Evolutionary conservation across 2,329 filamentous ascomycete genomes (phyloP), one percentile per base, ranked within the genome.

Genomic region (Ophioceras dolichostomum): DNA sequence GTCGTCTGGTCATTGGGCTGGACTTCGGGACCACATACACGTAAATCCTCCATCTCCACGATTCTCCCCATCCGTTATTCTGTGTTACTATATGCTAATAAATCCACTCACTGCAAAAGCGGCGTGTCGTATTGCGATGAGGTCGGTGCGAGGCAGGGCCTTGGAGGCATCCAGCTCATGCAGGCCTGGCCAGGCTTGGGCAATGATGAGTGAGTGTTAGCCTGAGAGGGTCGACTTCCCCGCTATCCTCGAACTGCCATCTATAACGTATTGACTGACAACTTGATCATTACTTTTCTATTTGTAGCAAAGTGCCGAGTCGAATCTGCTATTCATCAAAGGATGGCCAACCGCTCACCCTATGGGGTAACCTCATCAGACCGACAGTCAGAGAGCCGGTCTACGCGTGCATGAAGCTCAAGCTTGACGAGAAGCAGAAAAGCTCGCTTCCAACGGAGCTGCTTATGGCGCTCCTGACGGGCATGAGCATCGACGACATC

Each of bases 351-450:
- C 17, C 29, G 10, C 17, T 10, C 3, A 35, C 41, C 6, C 14
- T 21, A 4, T 53, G 47, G 47, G 49, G 49, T 3, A 37, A 50
- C 34, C 36, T 47, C 18, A 41, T 45, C 20, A 50, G 48, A 26
- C 42, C 45, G 14, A 44, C 44, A 19, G 49, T 45, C 37, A 47
- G 49, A 36, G 46, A 48, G 42, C 36, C 43, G 12, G 45, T 47
- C 16, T 45, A 55, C 27, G 48, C 54, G 38, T 57, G 53, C 50
- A 57, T 52, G 0, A 56, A 57, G 36, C 40, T 57, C 0, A 38
- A 48, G 10, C 43, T 56, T 0, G 51, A 57, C 13, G 9, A 19
- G 2, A 36, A 31, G 2, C 41, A 39, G 20, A 16, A 10, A 2
- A 49, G 49, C 5, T 38, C 41, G 1, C 46, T 49, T 30, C 43